phyloP scores from a whole-genome alignment of 345 rosid species.

The Syzygium aromaticum region DNA sequence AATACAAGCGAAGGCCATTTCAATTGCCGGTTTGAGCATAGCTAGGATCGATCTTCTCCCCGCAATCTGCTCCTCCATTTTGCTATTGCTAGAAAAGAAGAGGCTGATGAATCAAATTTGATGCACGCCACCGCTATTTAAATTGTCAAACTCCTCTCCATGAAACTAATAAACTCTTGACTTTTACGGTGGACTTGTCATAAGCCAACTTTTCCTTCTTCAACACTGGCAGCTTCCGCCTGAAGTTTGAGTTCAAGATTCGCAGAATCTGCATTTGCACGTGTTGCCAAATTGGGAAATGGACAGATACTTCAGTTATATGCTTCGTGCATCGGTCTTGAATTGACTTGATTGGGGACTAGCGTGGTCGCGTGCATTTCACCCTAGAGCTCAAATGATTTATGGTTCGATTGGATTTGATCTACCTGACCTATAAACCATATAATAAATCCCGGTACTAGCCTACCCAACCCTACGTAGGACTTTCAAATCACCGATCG shows the following conservation, averaged over 20 bases:
- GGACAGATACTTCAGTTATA: background rate
- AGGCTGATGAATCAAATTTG: background rate
- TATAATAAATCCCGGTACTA: too few species aligned
- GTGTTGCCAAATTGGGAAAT: background rate
- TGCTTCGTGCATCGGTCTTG: too few species aligned
- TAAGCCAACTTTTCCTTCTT: background rate
- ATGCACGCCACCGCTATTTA: background rate
- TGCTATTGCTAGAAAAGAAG: background rate
- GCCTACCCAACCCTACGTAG: too few species aligned
- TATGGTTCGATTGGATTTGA: too few species aligned
- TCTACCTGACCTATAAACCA: too few species aligned
- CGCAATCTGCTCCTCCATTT: background rate
- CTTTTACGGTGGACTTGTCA: background rate
- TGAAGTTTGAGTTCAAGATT: background rate
- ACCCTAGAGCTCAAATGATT: too few species aligned
- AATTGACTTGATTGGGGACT: too few species aligned
- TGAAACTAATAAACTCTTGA: too few species aligned
- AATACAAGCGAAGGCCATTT: background rate
- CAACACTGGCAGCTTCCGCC: too few species aligned
- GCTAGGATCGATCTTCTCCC: background rate
- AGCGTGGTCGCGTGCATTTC: too few species aligned
- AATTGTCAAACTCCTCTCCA: background rate
- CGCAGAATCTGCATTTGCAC: background rate
- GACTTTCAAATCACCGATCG: too few species aligned
- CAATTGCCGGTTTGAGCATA: background rate